Evolutionary conservation across 2,329 filamentous ascomycete species (phyloP), one percentile per base, ranked within the genome.

Genomic region (Huntiella bhutanensis): DNA sequence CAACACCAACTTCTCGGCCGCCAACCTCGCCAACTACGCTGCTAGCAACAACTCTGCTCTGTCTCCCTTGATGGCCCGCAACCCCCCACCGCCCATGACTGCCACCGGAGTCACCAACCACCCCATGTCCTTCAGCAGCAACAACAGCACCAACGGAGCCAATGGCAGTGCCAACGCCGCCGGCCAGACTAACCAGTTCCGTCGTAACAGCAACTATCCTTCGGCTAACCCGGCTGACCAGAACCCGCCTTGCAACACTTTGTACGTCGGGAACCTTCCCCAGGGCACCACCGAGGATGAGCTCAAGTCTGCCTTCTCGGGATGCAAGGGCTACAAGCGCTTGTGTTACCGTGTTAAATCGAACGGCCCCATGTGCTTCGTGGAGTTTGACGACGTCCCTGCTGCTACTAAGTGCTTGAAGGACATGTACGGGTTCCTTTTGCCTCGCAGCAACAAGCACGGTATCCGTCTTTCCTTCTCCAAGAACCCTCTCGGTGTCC

Each of bases 291-390:
- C 83, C 0, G 91, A 98, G 57, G 88, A 96, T 57, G 91, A 96
- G 60, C 72, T 98, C 47, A 96, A 96, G 63, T 76, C 81, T 16
- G 73, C 95, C 57, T 98, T 98, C 58, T 86, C 81, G 19, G 88
- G 87, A 62, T 84, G 92, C 60, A 79, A 87, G 41, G 91, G 91
- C 3, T 98, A 95, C 66, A 96, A 93, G 64, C 75, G 91, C 22
- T 75, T 98, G 5, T 94, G 86, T 58, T 94, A 95, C 68, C 75
- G 88, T 33, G 92, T 86, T 46, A 96, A 96, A 66, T 76, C 83
- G 53, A 94, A 95, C 55, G 88, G 88, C 0, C 88, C 88, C 2
- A 96, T 96, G 87, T 96, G 91, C 59, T 96, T 96, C 60, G 91
- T 98, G 34, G 91, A 98, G 61, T 98, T 96, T 55, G 88, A 96